These are phyloP conservation scores for Botrytis hyacinthi DNA, from an alignment of 2,329 filamentous ascomycete species.

Conservation along the genomic window DNA sequence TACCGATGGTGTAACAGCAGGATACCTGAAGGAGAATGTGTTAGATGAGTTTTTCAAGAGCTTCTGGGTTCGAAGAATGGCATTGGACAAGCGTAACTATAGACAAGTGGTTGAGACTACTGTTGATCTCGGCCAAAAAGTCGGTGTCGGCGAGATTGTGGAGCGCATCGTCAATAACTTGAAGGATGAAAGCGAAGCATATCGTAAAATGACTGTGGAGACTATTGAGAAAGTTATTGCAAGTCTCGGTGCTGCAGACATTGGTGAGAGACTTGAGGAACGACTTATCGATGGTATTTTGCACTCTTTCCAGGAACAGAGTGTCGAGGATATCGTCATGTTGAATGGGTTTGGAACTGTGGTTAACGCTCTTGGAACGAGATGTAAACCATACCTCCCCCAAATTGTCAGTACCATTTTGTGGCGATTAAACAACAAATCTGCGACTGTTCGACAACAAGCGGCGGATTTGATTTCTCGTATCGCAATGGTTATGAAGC, in stretches of 20 bases:
- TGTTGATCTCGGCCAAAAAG: slow-evolving; percentile 94
- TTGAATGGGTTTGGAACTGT: slow-evolving; percentile 97
- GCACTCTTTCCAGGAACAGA: slow-evolving; percentile 96
- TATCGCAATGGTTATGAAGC: slow-evolving; percentile 98
- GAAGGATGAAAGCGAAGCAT: slow-evolving; percentile 96
- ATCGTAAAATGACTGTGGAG: slow-evolving; percentile 98
- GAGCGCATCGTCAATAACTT: slow-evolving; percentile 91
- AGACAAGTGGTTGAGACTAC: slow-evolving; percentile 97
- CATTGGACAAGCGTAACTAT: slow-evolving; percentile 95
- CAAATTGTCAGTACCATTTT: slow-evolving; percentile 97
- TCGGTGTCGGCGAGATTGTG: slow-evolving; percentile 93
- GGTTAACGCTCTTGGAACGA: slow-evolving; percentile 87
- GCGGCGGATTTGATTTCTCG: slow-evolving; percentile 94
- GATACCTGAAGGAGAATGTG: slow-evolving; percentile 93
- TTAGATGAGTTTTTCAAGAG: slow-evolving; percentile 97
- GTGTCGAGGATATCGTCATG: slow-evolving; percentile 91
- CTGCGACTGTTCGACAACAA: slow-evolving; percentile 92
- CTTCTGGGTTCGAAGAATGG: slow-evolving; percentile 98
- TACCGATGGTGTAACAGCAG: slow-evolving; percentile 91
- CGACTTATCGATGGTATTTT: slow-evolving; percentile 92
- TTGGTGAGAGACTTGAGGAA: slow-evolving; percentile 89
- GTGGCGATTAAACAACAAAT: slow-evolving; percentile 97
- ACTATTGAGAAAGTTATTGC: slow-evolving; percentile 96
- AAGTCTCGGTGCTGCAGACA: slow-evolving; percentile 87
- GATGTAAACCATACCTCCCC: slow-evolving; percentile 93